Evolutionary conservation across 345 rosid genomes (phyloP), one percentile per base, ranked within the genome.

Genomic region (Limnanthes douglasii): DNA sequence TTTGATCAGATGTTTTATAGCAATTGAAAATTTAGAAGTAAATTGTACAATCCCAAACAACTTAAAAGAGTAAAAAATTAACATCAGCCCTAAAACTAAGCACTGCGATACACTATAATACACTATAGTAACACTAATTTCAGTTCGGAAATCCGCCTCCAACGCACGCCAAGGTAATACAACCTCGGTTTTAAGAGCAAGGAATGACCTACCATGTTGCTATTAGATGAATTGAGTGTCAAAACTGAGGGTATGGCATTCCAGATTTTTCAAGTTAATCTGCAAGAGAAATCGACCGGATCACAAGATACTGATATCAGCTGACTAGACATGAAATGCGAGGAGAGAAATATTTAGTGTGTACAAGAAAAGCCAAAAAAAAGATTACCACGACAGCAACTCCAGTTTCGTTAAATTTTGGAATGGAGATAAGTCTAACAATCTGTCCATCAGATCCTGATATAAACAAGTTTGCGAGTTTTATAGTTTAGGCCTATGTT

Each of bases 391-490:
- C 53, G 52, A 77, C 85, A 15, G 86, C 94, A 39, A 72, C 51
- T 50, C 94, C 94, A 3, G 85, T 77, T 42, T 77, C 69, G 5
- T 66, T 62, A 62, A 84, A 80, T 41, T 62, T 78, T 19, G 95
- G 97, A 51, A 82, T 59, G 63, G 69, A 70, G 48, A 86, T 60
- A 31, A 86, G 73, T 46, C 84, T 70, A 12, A 68, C 79, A 40
- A 66, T 21, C 39, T 75, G 94, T 57, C 93, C 85, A 64, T 78
- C 86, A 22, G 72, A 41, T 47, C 96, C 96, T 86, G 75, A 70
- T 63, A 4, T 18, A 31, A 43, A 4, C 15, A 15, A 15, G 20
- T 28, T 21, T 8, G 18, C 18, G 18, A n/a, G n/a, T n/a, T 22
- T 5, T 3, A 18, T 5, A 19, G 11, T 12, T 35, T 45, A 10